Evolutionary conservation across 2,329 filamentous ascomycete genomes (phyloP).

Genomic region (Ophiostoma quercus): DNA sequence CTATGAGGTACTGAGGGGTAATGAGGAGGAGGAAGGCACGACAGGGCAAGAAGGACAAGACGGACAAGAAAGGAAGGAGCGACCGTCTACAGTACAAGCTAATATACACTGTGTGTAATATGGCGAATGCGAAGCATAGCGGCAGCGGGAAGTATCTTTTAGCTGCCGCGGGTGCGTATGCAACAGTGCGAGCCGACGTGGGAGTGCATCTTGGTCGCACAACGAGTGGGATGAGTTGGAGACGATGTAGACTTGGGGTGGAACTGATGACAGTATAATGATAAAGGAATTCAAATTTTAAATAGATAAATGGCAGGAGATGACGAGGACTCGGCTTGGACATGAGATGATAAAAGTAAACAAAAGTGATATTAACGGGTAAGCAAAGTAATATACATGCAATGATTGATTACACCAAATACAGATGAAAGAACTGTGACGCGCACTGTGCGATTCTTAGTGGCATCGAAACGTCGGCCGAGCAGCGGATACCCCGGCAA

Average conservation of each 20-base stretch:
- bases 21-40: neutral
- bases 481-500: neutral
- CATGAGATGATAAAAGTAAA: neutral
- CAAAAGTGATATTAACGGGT: neutral
- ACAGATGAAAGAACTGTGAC: neutral
- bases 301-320: neutral
- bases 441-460: neutral
- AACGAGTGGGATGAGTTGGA: neutral
- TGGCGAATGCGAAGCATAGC: neutral
- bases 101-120: neutral
- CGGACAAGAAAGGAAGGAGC: constrained; percentile 1
- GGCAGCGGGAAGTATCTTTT: neutral
- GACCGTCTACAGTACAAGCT: neutral
- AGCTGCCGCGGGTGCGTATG: neutral
- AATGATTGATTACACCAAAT: neutral
- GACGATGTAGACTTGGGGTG: neutral
- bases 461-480: neutral
- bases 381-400: neutral
- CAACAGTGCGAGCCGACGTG: neutral
- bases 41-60: constrained; percentile 4
- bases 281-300: neutral
- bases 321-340: neutral
- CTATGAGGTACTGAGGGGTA: constrained; percentile 6
- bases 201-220: neutral
- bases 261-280: neutral